Conservation (phyloP, 2,329 filamentous ascomycete genomes). For the Boeremia exigua region DNA sequence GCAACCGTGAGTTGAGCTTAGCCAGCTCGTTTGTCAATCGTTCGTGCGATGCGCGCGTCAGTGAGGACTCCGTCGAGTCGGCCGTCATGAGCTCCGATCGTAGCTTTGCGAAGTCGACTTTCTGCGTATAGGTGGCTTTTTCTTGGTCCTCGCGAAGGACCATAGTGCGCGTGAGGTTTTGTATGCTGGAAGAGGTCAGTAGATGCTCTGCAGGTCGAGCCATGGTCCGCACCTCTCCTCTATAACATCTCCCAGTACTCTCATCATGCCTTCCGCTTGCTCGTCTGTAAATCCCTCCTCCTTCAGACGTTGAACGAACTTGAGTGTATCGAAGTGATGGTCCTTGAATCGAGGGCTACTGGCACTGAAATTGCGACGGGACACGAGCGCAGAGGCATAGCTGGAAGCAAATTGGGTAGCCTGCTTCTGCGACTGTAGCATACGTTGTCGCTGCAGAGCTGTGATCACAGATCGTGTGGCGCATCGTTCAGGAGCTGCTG, state of each 20-base stretch:
- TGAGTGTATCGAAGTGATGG: slow-evolving; percentile 97
- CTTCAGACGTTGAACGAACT: slow-evolving; percentile 90
- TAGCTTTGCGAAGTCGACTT: slow-evolving; percentile 97
- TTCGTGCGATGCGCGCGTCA: slow-evolving; percentile 89
- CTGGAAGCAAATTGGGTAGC: slow-evolving; percentile 8
- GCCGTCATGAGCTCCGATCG: slow-evolving; percentile 91
- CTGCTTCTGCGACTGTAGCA: slow-evolving; percentile 8
- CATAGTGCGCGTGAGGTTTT: slow-evolving; percentile 97
- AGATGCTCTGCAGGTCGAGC: neutral
- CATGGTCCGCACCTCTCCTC: slow-evolving; percentile 75
- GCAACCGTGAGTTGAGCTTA: slow-evolving; percentile 85
- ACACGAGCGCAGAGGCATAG: slow-evolving; percentile 8
- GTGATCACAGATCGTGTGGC: slow-evolving; percentile 13
- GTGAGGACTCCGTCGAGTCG: slow-evolving; percentile 87
- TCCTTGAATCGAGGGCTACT: slow-evolving; percentile 69
- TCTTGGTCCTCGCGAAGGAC: slow-evolving; percentile 92
- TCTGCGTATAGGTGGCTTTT: slow-evolving; percentile 78
- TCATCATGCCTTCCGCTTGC: slow-evolving; percentile 98
- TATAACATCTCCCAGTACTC: slow-evolving; percentile 93
- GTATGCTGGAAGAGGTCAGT: slow-evolving; percentile 66
- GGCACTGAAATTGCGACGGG: slow-evolving; percentile 66
- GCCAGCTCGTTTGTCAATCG: slow-evolving; percentile 92
- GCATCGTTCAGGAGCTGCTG: slow-evolving; percentile 22
- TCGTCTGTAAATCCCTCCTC: slow-evolving; percentile 94
- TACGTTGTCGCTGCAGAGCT: slow-evolving; percentile 15